These are phyloP conservation scores for Chytriomyces sp. DNA, from an alignment of 192 early-diverging fungal genomes.

Conservation along the genomic window DNA sequence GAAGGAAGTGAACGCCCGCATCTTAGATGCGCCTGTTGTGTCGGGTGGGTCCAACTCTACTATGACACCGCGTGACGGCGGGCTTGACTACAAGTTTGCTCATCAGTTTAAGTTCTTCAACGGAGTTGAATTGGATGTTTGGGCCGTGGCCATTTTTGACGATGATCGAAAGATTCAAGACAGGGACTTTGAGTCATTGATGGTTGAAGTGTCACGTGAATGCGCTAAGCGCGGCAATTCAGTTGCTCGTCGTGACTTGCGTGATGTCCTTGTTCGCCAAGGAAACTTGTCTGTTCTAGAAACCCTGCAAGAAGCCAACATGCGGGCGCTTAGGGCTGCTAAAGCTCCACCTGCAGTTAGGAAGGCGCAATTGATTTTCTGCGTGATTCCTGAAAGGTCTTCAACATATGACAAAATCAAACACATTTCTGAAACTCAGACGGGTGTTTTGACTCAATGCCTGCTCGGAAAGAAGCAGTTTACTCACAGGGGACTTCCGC, in stretches of 20 bases:
- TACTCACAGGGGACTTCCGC: constrained; percentile 1
- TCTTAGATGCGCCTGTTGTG: constrained; percentile 32
- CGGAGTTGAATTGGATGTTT: constrained; percentile 19
- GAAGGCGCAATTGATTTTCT: constrained; percentile 27
- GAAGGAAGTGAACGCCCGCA: constrained; percentile 39
- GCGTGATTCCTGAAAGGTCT: constrained; percentile 1
- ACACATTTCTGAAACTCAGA: constrained; percentile 73
- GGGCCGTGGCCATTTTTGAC: constrained; percentile 23
- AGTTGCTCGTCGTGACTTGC: background rate
- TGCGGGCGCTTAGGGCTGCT: background rate
- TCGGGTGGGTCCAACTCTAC: constrained; percentile 11
- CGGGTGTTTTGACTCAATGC: constrained; percentile 85
- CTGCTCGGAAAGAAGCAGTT: constrained; percentile 60
- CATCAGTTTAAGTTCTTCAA: constrained; percentile 18
- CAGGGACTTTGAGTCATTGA: background rate
- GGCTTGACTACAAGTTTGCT: background rate
- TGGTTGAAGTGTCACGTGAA: constrained; percentile 14
- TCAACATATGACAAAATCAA: constrained; percentile 78
- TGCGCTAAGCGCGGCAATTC: constrained; percentile 18
- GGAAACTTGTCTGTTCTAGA: background rate
- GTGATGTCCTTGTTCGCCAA: background rate
- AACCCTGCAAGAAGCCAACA: background rate
- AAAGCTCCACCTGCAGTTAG: background rate
- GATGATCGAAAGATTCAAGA: constrained; percentile 12
- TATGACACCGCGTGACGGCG: constrained; percentile 14